These are phyloP conservation scores for Aeminium ludgeri DNA, from an alignment of 495 filamentous ascomycete species.

Conservation along the genomic window DNA sequence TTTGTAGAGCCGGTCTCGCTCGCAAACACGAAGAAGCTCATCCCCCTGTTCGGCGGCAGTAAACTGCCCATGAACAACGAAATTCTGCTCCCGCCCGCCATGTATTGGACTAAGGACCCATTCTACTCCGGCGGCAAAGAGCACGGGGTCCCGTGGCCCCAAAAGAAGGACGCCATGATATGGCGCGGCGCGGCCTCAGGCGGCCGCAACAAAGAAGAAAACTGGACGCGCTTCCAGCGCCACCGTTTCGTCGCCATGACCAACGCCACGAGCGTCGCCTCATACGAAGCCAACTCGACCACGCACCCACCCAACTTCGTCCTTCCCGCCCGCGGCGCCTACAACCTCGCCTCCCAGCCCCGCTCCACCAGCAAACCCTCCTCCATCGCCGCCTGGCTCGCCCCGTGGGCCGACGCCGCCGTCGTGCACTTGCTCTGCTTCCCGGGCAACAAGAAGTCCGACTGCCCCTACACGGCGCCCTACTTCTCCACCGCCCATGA, in stretches of 20 bases:
- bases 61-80: constrained; percentile 69
- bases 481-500: constrained; percentile 15
- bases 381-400: constrained; percentile 22
- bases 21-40: constrained; percentile 35
- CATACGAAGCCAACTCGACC: constrained; percentile 18
- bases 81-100: constrained; percentile 59
- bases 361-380: neutral
- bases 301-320: constrained; percentile 16
- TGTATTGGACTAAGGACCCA: constrained; percentile 55
- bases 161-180: constrained; percentile 38
- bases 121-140: constrained; percentile 46
- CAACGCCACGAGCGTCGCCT: constrained; percentile 42
- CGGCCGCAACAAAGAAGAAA: constrained; percentile 42
- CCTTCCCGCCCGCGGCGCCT: constrained; percentile 13
- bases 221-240: constrained; percentile 54
- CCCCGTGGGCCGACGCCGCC: constrained; percentile 17
- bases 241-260: constrained; percentile 56
- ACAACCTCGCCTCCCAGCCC: constrained; percentile 16
- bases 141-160: constrained; percentile 33
- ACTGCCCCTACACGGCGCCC: constrained; percentile 19
- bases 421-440: constrained; percentile 23
- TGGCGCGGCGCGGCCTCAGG: constrained; percentile 61
- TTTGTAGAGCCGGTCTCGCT: constrained; percentile 49
- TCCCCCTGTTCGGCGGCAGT: constrained; percentile 60
- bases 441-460: constrained; percentile 3